Conservation (phyloP, 371 early-diverging fungal genomes). For the Apophysomyces sp. region DNA sequence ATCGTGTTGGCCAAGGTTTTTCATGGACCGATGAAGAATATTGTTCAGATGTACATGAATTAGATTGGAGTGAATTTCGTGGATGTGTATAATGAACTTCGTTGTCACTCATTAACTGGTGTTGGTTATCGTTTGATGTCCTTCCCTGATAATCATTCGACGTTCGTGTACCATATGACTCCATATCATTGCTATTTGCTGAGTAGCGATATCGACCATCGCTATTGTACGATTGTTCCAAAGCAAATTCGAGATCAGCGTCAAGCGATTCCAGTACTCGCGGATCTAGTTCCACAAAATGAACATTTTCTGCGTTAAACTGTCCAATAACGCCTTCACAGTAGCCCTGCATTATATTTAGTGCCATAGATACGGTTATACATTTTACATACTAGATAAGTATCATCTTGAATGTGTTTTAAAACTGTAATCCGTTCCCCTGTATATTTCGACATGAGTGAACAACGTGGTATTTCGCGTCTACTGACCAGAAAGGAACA, state of each 20-base stretch:
- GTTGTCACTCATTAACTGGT: no score
- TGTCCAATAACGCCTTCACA: constrained; percentile 60
- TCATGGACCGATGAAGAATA: constrained; percentile 18
- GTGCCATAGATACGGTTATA: background rate
- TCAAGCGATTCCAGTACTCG: constrained; percentile 48
- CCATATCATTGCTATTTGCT: constrained; percentile 17
- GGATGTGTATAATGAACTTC: background rate
- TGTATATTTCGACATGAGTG: constrained; percentile 5
- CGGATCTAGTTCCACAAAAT: constrained; percentile 57
- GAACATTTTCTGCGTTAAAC: constrained; percentile 56
- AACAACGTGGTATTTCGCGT: background rate
- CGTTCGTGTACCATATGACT: background rate
- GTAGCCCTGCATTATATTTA: constrained; percentile 37
- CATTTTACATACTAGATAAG: constrained; percentile 33
- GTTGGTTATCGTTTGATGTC: background rate
- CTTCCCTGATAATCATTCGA: constrained; percentile 7
- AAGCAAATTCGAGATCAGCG: constrained; percentile 33
- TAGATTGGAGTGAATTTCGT: constrained; percentile 22
- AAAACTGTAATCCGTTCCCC: constrained; percentile 48
- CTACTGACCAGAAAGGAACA: constrained; percentile 54
- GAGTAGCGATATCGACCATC: constrained; percentile 15
- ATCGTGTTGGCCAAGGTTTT: constrained; percentile 17
- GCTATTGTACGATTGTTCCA: constrained; percentile 12
- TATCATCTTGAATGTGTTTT: constrained; percentile 44
- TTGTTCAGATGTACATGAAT: constrained; percentile 26